Percentiles rank a stretch among this genome's conserved stretches.
Evolutionary conservation across 352 stramenopile species (phyloP).

Genomic region (Pythium apleroticum): DNA sequence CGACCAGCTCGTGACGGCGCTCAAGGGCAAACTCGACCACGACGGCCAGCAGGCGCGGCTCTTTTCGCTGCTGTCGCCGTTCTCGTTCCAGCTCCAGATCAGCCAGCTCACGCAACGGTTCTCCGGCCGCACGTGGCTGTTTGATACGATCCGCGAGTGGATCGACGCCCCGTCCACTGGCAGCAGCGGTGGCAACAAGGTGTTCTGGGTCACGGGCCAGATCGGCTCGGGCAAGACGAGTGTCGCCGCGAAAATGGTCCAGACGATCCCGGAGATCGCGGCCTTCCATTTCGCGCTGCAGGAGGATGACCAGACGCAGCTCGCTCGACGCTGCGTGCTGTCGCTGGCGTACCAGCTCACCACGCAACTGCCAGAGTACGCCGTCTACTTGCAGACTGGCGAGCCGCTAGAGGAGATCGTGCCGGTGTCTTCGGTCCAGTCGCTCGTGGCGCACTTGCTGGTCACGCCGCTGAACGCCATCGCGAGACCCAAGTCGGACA

Average conservation of each 20-base stretch:
- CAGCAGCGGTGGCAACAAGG: constrained; percentile 28
- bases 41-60: constrained; percentile 70
- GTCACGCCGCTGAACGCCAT: constrained; percentile 70
- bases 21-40: constrained; percentile 68
- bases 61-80: constrained; percentile 61
- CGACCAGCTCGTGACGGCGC: constrained; percentile 52
- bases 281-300: constrained; percentile 74
- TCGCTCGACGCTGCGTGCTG: constrained; percentile 55
- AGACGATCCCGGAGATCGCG: constrained; percentile 63
- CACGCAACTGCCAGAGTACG: constrained; percentile 70
- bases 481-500: constrained; percentile 44
- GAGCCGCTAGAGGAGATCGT: constrained; percentile 76
- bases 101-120: constrained; percentile 69
- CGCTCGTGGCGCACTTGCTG: constrained; percentile 51
- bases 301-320: constrained; percentile 80
- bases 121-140: constrained; percentile 61
- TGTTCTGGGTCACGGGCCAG: constrained; percentile 74
- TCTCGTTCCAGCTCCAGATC: constrained; percentile 76
- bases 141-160: constrained; percentile 48
- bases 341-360: constrained; percentile 75
- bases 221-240: constrained; percentile 73
- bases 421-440: constrained; percentile 61
- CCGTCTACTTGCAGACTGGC: constrained; percentile 61
- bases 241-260: constrained; percentile 61
- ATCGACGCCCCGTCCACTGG: constrained; percentile 28